Base-by-base conservation (phyloP, 1,139 yeast genomes). In the Blastobotrys persicus region DNA sequence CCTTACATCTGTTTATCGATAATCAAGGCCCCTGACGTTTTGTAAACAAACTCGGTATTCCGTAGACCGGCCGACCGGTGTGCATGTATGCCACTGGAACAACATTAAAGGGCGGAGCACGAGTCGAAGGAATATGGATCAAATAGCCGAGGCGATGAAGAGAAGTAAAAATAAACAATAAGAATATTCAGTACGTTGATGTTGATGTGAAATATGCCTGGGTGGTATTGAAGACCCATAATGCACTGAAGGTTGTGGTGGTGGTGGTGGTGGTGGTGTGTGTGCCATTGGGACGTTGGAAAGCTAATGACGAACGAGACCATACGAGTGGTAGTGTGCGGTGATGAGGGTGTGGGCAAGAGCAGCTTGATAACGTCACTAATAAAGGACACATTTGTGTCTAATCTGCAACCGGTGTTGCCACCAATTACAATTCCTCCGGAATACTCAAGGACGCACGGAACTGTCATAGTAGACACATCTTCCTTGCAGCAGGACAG, bases 341-440 rank as follows among this genome's bases (percentile, higher is more conserved):
- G 98, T n/a, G 98, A 92, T 67, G 96, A 88, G 55, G 87, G 81
- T 2, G 66, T 64, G 1, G 67, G 70, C 20, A 67, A 65, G 46
- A 52, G 76, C 2, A 75, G 91, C 23, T 69, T 92, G 40, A 80
- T 92, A 33, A 83, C 94, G 0, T 76, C 95, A 0, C 72, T 92
- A 20, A 83, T 88, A 35, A 91, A 88, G 66, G 96, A 87, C 58
- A 77, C 81, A 31, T 88, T 81, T 62, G 82, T 86, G 0, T 81
- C 91, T 0, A 82, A 81, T 54, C 77, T 88, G 37, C 94, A 86
- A 61, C 79, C 83, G 47, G 83, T 86, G 1, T 68, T 92, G 5
- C 95, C 97, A 0, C 87, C 95, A 4, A 81, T 92, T 16, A 83
- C 88, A 3, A 85, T 92, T 19, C 87, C 89, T 2, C 68, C 81